Evolutionary conservation across 2,329 filamentous ascomycete species (phyloP).

Genomic region (Phialophora chinensis): DNA sequence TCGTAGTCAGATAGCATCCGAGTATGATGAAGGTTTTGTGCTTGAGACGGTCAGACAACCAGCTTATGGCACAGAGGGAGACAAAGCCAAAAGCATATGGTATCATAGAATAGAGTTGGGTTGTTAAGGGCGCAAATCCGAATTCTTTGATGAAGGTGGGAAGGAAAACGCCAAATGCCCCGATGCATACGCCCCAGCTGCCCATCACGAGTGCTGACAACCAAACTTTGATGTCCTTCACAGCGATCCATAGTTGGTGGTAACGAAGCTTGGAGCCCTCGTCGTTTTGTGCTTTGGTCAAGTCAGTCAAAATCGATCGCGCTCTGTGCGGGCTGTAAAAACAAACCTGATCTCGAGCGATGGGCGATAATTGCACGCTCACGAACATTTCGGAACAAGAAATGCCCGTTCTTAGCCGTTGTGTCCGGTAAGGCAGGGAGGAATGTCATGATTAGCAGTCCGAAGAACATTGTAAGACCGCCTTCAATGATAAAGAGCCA

Average conservation of each 20-base stretch:
- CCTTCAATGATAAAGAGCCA: conserved; percentile 76
- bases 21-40: background rate
- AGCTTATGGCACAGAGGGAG: background rate
- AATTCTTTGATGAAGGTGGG: conserved; percentile 29
- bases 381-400: conserved; percentile 8
- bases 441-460: conserved; percentile 62
- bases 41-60: conserved; percentile 15
- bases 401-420: conserved; percentile 6
- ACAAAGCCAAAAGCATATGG: conserved; percentile 25
- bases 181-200: conserved; percentile 10
- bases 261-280: conserved; percentile 3
- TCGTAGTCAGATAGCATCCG: background rate
- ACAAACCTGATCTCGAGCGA: no score
- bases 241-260: conserved; percentile 9
- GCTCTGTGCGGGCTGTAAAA: no score
- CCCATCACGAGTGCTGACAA: conserved; percentile 6
- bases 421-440: conserved; percentile 67
- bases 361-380: background rate
- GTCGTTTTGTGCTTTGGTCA: conserved; percentile 14
- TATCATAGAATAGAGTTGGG: conserved; percentile 26
- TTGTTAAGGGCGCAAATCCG: conserved; percentile 21
- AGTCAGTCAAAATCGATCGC: background rate
- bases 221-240: conserved; percentile 22
- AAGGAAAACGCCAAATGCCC: conserved; percentile 19
- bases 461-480: conserved; percentile 66